Evolutionary conservation across 2,329 filamentous ascomycete genomes (phyloP).

Genomic region (Coniella lustricola): DNA sequence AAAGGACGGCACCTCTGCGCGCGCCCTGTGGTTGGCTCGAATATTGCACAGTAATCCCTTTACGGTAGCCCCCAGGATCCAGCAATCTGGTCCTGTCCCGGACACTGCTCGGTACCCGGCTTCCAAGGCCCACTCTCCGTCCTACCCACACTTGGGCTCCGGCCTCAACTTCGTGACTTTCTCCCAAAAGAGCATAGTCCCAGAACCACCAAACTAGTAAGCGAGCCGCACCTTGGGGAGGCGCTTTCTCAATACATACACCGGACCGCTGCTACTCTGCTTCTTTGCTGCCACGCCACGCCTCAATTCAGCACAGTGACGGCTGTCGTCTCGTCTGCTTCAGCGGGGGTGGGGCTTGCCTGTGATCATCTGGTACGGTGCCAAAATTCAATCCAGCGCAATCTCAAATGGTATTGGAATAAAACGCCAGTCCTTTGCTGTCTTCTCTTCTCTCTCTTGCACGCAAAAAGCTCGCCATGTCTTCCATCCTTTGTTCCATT

Average conservation of each 20-base stretch:
- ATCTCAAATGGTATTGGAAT: conserved; percentile 4
- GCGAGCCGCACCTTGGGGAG: not conserved
- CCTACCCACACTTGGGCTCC: not conserved
- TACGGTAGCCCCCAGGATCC: not conserved
- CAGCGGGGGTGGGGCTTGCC: not conserved
- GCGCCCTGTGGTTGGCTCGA: not conserved
- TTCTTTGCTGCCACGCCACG: not conserved
- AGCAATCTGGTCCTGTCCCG: not conserved
- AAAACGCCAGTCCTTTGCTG: not conserved
- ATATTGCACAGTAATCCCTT: not conserved
- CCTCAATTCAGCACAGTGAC: not conserved
- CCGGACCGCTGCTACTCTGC: not conserved
- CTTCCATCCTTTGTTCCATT: conserved; percentile 2
- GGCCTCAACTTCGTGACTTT: conserved; percentile 6
- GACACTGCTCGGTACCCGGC: not conserved
- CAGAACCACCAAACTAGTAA: not conserved
- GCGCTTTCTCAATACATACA: not conserved
- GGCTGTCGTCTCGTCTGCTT: not conserved
- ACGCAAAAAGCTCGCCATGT: conserved; percentile 2
- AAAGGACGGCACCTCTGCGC: no score
- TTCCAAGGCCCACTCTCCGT: not conserved
- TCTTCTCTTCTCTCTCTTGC: conserved; percentile 3
- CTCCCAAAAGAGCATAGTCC: conserved; percentile 10
- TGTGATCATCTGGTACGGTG: no score
- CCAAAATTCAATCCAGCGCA: not conserved